Base-by-base conservation (phyloP, 1,284 basidiomycete species). In the Hypsizygus ulmarius region DNA sequence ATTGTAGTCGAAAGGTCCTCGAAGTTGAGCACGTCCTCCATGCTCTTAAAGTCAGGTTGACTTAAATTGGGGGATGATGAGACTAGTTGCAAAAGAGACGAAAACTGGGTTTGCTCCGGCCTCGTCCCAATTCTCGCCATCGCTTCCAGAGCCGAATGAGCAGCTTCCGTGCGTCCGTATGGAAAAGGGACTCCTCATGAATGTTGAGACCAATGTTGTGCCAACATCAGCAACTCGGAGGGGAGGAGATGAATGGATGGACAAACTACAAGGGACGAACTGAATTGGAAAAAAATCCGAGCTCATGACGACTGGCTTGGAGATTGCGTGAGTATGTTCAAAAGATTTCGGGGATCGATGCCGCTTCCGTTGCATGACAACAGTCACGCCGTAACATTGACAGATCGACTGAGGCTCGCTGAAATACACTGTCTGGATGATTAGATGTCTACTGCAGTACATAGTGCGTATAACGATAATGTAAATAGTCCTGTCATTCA, bases 41-140 rank as follows among this genome's bases (percentile, higher is more conserved):
- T 56, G 33, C 41, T 53, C 25, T 51, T 43, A 15, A 55, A 51
- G 21, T 53, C 44, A 16, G 34, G 46, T 18, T 15, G 39, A 27
- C 25, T 34, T 8, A 45, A 12, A 27, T 25, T 16, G 12, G 28
- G 27, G 12, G 49, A 43, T 16, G 49, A 43, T 16, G 55, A 46
- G 27, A 53, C 53, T n/a, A 56, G 47, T 32, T 57, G 58, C 8
- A 59, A 48, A 16, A 58, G 55, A n/a, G 64, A 61, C 7, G 65
- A 68, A 51, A 66, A 57, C 10, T 62, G 62, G 38, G 64, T 59
- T 38, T 61, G 58, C 33, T 37, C 51, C 44, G 50, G 43, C 25
- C 47, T 21, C 33, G 33, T 12, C 39, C 15, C 32, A 30, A 33
- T 16, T 15, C 30, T 18, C 12, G 29, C 45, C 42, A 47, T 52